A percentile compares a stretch with the other conserved stretches of the same genome.
phyloP scores from a whole-genome alignment of 805 yeast species.

The Suhomyces sp. region DNA sequence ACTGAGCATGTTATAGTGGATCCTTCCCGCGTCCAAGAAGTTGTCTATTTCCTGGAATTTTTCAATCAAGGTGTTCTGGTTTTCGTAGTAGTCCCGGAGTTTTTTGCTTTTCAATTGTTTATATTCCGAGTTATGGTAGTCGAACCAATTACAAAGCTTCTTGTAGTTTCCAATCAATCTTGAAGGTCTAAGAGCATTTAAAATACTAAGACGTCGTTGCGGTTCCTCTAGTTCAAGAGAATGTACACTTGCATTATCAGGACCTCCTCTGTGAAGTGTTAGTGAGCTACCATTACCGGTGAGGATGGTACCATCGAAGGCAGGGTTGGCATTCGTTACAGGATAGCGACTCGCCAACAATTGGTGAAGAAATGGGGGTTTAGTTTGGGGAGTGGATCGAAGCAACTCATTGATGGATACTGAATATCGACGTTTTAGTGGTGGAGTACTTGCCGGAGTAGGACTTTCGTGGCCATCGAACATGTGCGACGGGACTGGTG shows the following conservation, averaged over 20 bases:
- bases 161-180: slow-evolving; percentile 34
- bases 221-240: slow-evolving; percentile 23
- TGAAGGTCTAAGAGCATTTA: slow-evolving; percentile 29
- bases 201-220: slow-evolving; percentile 21
- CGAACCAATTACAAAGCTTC: slow-evolving; percentile 33
- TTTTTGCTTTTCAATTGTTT: slow-evolving; percentile 10
- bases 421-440: slow-evolving; percentile 7
- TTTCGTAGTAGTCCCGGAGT: slow-evolving; percentile 47
- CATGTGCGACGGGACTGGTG: not conserved
- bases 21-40: slow-evolving; percentile 63
- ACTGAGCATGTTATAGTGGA: slow-evolving; percentile 62
- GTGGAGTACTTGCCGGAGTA: not conserved
- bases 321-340: slow-evolving; percentile 30
- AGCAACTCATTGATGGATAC: slow-evolving; percentile 7
- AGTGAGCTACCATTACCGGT: slow-evolving; percentile 4
- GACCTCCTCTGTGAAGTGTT: slow-evolving; percentile 3
- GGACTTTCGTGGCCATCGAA: not conserved
- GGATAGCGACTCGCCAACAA: slow-evolving; percentile 28
- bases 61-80: slow-evolving; percentile 61
- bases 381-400: not conserved
- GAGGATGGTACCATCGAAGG: slow-evolving; percentile 4
- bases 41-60: slow-evolving; percentile 60
- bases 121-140: slow-evolving; percentile 15
- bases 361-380: slow-evolving; percentile 28
- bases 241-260: slow-evolving; percentile 13